Conservation (phyloP, 2,329 filamentous ascomycete genomes). For the Cladosporium sp. region DNA sequence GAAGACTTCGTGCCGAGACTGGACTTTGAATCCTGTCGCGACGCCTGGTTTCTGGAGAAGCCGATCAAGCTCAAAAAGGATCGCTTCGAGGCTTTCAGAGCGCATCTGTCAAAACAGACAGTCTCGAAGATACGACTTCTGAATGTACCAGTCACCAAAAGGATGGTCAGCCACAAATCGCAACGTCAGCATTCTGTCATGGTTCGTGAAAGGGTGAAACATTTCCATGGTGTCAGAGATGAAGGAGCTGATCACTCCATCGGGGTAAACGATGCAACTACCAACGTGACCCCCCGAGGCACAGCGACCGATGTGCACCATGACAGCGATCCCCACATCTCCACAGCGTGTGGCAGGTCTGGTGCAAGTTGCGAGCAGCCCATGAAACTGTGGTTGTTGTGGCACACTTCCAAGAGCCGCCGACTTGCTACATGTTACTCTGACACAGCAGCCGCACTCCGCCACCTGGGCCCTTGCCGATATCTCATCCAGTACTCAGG, state of each 20-base stretch:
- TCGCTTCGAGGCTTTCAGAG: not conserved
- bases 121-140: not conserved
- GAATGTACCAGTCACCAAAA: not conserved
- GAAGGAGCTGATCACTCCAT: not conserved
- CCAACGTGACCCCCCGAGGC: not conserved
- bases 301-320: not conserved
- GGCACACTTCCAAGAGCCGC: not conserved
- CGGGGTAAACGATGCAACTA: not conserved
- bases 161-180: not conserved
- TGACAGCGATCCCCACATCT: not conserved
- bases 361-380: not conserved
- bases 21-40: not conserved
- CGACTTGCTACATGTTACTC: not conserved
- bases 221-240: not conserved
- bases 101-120: not conserved
- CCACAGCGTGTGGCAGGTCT: not conserved
- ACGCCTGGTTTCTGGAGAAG: not conserved
- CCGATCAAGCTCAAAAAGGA: not conserved
- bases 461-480: not conserved
- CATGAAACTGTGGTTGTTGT: not conserved
- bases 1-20: not conserved
- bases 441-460: not conserved
- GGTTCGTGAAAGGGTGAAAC: not conserved
- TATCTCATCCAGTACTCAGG: not conserved
- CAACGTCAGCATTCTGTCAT: not conserved